A percentile compares a stretch with the other conserved stretches of the same genome.
These are phyloP conservation scores for Synchytrium microbalum DNA, from an alignment of 371 early-diverging fungal genomes.

Conservation along the genomic window DNA sequence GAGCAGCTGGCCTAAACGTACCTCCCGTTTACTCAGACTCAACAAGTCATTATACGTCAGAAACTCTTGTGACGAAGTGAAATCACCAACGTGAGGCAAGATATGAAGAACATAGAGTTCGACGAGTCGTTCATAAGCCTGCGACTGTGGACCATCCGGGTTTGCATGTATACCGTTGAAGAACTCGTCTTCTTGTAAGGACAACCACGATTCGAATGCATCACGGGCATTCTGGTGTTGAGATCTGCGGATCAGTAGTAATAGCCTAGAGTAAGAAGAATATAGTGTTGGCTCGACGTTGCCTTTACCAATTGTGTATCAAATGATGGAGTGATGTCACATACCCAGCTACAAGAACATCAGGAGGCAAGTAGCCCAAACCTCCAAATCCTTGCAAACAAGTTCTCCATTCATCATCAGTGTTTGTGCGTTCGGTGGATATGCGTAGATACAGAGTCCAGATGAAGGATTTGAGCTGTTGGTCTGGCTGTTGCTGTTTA, in stretches of 20 bases:
- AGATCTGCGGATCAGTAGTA: neutral
- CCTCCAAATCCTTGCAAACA: neutral
- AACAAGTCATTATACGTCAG: slow-evolving; percentile 34
- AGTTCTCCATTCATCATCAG: neutral
- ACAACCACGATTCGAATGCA: neutral
- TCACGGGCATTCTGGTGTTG: neutral
- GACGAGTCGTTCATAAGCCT: slow-evolving; percentile 40
- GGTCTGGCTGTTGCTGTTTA: neutral
- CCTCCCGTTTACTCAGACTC: slow-evolving; percentile 28
- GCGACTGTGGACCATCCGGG: neutral
- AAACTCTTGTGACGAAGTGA: slow-evolving; percentile 32
- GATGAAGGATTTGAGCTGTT: no score
- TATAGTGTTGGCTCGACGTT: neutral
- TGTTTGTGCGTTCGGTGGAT: neutral
- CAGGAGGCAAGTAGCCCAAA: neutral
- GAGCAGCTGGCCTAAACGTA: slow-evolving; percentile 9
- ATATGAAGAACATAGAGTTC: slow-evolving; percentile 43
- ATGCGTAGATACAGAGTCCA: neutral
- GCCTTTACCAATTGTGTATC: neutral
- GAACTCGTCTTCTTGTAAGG: neutral
- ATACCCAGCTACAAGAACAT: neutral
- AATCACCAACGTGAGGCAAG: slow-evolving; percentile 36
- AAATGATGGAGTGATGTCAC: neutral
- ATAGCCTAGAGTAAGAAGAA: no score
- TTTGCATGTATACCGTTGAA: neutral